Percentiles rank a stretch among this genome's conserved stretches.
These are phyloP conservation scores for Penicillium sumatraense DNA, from an alignment of 2,329 filamentous ascomycete species.

Conservation along the genomic window DNA sequence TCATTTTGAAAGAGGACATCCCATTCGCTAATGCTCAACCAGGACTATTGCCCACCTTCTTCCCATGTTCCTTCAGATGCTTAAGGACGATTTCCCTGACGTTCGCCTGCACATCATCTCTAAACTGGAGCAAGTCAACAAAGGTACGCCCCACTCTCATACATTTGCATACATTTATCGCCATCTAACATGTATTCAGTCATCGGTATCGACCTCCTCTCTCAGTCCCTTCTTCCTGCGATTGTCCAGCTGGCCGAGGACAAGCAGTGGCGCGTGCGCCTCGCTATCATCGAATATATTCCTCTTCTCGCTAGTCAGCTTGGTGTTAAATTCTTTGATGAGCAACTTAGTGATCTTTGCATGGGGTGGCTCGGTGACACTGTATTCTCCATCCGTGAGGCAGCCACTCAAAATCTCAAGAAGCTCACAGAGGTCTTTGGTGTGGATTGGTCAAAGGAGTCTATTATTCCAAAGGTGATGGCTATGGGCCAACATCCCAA, in stretches of 20 bases:
- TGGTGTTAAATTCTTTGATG: conserved; percentile 96
- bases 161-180: not conserved
- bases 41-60: conserved; percentile 95
- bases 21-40: conserved; percentile 25
- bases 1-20: not conserved
- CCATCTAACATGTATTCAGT: conserved; percentile 57
- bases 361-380: conserved; percentile 99
- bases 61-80: conserved; percentile 99
- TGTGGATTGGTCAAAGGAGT: conserved; percentile 94
- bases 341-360: conserved; percentile 92
- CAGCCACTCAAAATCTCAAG: conserved; percentile 95
- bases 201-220: conserved; percentile 95
- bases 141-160: conserved; percentile 61
- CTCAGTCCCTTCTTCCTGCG: conserved; percentile 92
- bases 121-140: conserved; percentile 98
- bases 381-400: conserved; percentile 97
- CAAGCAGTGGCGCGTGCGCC: conserved; percentile 97
- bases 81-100: conserved; percentile 98
- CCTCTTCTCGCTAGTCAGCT: conserved; percentile 93
- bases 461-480: conserved; percentile 98
- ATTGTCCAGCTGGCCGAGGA: conserved; percentile 98
- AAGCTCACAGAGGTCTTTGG: conserved; percentile 99
- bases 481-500: conserved; percentile 98
- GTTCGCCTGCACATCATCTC: conserved; percentile 98
- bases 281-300: conserved; percentile 99